Conservation (phyloP, 352 stramenopile genomes). For the Phytophthora boehmeriae region DNA sequence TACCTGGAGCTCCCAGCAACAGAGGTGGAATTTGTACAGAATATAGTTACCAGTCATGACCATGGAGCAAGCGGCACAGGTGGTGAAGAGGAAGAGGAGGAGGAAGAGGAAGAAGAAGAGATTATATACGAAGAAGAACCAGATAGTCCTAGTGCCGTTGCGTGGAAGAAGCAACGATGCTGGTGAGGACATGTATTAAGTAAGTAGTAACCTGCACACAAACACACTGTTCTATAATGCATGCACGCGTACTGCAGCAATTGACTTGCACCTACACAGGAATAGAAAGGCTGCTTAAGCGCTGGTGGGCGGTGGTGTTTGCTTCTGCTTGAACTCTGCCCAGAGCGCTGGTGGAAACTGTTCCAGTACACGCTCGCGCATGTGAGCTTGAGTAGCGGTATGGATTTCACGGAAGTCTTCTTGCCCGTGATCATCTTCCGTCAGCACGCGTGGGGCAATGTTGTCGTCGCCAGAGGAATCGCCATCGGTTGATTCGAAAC, state of each 20-base stretch:
- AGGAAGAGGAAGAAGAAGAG: conserved; percentile 31
- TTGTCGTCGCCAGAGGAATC: conserved; percentile 2
- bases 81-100: conserved; percentile 19
- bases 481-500: conserved; percentile 35
- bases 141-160: conserved; percentile 21
- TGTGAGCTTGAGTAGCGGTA: conserved; percentile 61
- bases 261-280: not conserved
- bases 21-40: conserved; percentile 69
- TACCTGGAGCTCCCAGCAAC: conserved; percentile 70
- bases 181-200: too few species aligned
- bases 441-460: conserved; percentile 43
- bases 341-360: conserved; percentile 67
- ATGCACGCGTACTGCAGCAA: not conserved
- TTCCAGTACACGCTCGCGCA: conserved; percentile 63
- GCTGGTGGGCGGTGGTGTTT: not conserved
- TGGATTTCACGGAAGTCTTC: conserved; percentile 59
- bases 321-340: conserved; percentile 60
- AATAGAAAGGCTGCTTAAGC: conserved; percentile 9
- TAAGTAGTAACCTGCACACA: conserved; percentile 4
- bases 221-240: conserved; percentile 30
- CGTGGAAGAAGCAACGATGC: conserved; percentile 36
- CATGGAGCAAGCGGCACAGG: not conserved
- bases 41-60: conserved; percentile 26
- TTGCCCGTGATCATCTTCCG: conserved; percentile 55
- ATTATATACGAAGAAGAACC: conserved; percentile 19